These are phyloP conservation scores for Ceratobasidium sp. DNA, from an alignment of 1,284 basidiomycete genomes.

Conservation along the genomic window DNA sequence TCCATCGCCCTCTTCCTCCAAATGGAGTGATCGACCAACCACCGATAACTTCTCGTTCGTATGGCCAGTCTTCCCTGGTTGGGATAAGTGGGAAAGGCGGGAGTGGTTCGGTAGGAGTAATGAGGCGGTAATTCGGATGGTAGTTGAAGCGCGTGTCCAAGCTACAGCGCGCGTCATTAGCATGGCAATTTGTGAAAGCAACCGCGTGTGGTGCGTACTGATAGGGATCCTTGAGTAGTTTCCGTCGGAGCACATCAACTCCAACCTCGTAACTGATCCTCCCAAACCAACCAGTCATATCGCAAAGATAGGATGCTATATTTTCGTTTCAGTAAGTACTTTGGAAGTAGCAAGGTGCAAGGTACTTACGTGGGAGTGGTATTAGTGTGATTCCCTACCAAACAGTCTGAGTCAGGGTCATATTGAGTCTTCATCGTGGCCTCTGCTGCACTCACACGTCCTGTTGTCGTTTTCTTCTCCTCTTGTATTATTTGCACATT, in stretches of 20 bases:
- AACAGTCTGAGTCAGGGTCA: neutral
- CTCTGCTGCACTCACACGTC: constrained; percentile 13
- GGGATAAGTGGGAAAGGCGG: constrained; percentile 33
- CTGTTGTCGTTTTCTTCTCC: constrained; percentile 32
- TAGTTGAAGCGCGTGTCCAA: constrained; percentile 42
- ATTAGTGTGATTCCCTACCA: constrained; percentile 2
- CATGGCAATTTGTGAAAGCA: neutral
- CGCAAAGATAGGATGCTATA: constrained; percentile 23
- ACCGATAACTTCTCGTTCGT: constrained; percentile 32
- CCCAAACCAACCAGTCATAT: constrained; percentile 30
- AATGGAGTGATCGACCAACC: constrained; percentile 40
- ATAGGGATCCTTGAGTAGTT: constrained; percentile 7
- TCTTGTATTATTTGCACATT: constrained; percentile 36
- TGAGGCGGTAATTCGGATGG: constrained; percentile 28
- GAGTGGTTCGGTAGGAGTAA: constrained; percentile 3
- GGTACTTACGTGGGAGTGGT: constrained; percentile 6
- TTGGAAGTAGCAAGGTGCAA: too few relatives aligned
- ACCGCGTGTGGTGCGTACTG: neutral
- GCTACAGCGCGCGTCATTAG: constrained; percentile 7
- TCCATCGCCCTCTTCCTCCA: constrained; percentile 40
- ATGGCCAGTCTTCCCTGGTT: constrained; percentile 42
- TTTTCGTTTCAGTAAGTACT: neutral
- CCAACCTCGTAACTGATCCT: constrained; percentile 21
- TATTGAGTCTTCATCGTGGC: too few relatives aligned
- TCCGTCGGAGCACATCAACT: constrained; percentile 30